Conservation (phyloP, 169 alveolate genomes). For the Babesia bovis region DNA sequence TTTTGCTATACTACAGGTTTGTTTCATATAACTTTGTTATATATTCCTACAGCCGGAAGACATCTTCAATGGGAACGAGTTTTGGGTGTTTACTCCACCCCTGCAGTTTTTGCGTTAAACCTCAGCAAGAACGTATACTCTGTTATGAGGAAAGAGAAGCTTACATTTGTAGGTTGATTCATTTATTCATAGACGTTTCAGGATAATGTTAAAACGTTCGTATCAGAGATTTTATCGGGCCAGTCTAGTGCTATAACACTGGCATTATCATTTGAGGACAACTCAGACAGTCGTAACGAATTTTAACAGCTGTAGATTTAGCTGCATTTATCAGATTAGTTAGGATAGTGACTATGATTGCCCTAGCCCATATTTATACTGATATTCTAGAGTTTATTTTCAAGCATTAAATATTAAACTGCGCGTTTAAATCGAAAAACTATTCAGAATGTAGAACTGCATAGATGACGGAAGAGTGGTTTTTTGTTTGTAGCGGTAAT, state of each 20-base stretch:
- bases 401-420: too few relatives aligned
- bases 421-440: too few relatives aligned
- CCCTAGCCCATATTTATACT: too few relatives aligned
- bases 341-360: too few relatives aligned
- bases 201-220: slow-evolving; percentile 43
- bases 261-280: slow-evolving; percentile 23
- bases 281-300: not conserved
- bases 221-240: slow-evolving; percentile 48
- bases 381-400: too few relatives aligned
- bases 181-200: not conserved
- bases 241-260: slow-evolving; percentile 38
- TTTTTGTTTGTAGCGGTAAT: too few relatives aligned
- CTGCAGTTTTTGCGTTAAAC: slow-evolving; percentile 54
- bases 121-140: slow-evolving; percentile 56
- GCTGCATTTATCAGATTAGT: too few relatives aligned
- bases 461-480: too few relatives aligned
- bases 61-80: slow-evolving; percentile 56
- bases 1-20: slow-evolving; percentile 53
- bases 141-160: slow-evolving; percentile 31
- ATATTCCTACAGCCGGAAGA: slow-evolving; percentile 18
- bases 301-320: slow-evolving; percentile 3
- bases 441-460: too few relatives aligned
- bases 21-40: not conserved
- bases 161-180: slow-evolving; percentile 15
- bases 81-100: slow-evolving; percentile 31